Evolutionary conservation across 1,284 basidiomycete species (phyloP).

Genomic region (Sanghuangporus baumii): DNA sequence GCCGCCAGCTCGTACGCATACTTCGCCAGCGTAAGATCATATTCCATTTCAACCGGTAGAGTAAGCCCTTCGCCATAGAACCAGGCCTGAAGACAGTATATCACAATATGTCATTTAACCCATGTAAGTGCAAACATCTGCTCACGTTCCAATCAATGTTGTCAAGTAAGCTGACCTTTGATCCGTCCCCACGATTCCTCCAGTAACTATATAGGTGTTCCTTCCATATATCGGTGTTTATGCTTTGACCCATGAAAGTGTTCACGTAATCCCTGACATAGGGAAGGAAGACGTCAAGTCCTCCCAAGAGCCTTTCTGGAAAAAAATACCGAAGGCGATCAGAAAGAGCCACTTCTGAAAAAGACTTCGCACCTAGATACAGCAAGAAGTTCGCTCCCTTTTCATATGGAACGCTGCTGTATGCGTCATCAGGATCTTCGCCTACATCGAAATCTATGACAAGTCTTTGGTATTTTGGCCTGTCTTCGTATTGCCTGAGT

Average conservation of each 20-base stretch:
- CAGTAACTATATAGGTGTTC: slow-evolving; percentile 82
- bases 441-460: slow-evolving; percentile 81
- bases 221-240: slow-evolving; percentile 88
- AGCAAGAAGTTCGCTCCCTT: slow-evolving; percentile 72
- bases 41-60: slow-evolving; percentile 78
- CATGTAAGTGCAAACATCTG: background rate
- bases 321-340: background rate
- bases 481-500: slow-evolving; percentile 53
- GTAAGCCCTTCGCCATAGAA: slow-evolving; percentile 77
- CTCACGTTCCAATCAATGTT: slow-evolving; percentile 76
- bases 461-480: slow-evolving; percentile 78
- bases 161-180: slow-evolving; percentile 67
- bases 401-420: slow-evolving; percentile 65
- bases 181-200: slow-evolving; percentile 48
- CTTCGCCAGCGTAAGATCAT: slow-evolving; percentile 77
- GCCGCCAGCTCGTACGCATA: slow-evolving; percentile 68
- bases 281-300: slow-evolving; percentile 79
- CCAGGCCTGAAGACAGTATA: slow-evolving; percentile 56
- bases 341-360: background rate
- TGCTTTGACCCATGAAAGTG: slow-evolving; percentile 75
- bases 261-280: slow-evolving; percentile 80
- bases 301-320: slow-evolving; percentile 77
- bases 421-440: slow-evolving; percentile 86
- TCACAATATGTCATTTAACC: slow-evolving; percentile 5
- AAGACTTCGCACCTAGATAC: slow-evolving; percentile 33